Evolutionary conservation across 208 protist genomes (phyloP).

Genomic region (Zelonia costaricensis): DNA sequence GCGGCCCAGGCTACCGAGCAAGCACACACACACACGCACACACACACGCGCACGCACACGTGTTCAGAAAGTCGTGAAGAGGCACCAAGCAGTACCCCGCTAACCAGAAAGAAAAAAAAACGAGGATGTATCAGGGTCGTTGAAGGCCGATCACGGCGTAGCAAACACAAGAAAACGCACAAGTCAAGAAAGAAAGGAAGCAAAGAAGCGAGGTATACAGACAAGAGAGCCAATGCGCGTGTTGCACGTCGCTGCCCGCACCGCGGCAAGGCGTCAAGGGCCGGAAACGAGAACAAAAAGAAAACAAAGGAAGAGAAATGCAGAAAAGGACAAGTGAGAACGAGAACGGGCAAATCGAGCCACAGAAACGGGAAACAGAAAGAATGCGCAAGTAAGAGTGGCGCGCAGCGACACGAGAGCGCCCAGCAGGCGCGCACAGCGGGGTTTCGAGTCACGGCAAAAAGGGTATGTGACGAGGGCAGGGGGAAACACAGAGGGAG

Average conservation of each 20-base stretch:
- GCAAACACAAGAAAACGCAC: neutral
- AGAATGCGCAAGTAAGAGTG: too few species aligned
- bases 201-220: slow-evolving; percentile 9
- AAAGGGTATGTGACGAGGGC: too few species aligned
- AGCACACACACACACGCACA: neutral
- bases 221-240: neutral
- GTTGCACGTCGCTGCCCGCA: too few species aligned
- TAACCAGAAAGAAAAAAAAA: slow-evolving; percentile 17
- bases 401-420: too few species aligned
- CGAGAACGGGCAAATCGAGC: neutral
- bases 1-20: too few species aligned
- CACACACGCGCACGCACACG: neutral
- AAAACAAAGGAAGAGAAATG: neutral
- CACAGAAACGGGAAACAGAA: neutral
- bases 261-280: neutral
- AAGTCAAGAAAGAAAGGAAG: slow-evolving; percentile 15
- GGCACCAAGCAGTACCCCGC: neutral
- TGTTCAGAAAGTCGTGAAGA: neutral
- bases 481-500: too few species aligned
- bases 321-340: too few species aligned
- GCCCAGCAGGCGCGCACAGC: too few species aligned
- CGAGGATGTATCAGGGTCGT: too few species aligned
- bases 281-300: neutral
- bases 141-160: too few species aligned
- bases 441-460: too few species aligned